phyloP scores from a whole-genome alignment of 345 rosid genomes.

The Rhodamnia argentea region DNA sequence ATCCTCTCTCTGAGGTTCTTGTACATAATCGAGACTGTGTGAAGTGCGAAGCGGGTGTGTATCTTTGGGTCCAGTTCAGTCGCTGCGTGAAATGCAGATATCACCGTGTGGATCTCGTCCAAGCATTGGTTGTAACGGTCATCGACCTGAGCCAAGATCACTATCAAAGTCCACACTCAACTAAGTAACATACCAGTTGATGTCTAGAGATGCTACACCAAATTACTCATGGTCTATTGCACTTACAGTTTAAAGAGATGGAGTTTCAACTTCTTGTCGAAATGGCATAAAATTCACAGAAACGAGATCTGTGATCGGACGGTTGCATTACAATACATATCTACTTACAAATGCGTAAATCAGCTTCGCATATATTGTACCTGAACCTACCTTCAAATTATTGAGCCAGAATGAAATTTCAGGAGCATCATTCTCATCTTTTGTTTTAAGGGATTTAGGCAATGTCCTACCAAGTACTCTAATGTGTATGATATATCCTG shows the following conservation, averaged over 20 bases:
- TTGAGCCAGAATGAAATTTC: background rate
- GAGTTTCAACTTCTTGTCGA: background rate
- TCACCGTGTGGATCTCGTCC: conserved; percentile 85
- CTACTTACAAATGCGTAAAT: background rate
- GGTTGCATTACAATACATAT: background rate
- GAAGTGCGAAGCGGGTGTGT: conserved; percentile 75
- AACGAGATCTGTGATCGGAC: background rate
- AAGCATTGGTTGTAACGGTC: conserved; percentile 69
- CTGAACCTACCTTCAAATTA: background rate
- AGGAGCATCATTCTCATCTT: background rate
- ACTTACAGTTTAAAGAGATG: background rate
- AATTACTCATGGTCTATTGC: background rate
- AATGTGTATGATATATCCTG: background rate
- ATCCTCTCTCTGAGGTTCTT: conserved; percentile 76
- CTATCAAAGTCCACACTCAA: background rate
- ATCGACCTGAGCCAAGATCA: conserved; percentile 49
- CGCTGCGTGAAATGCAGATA: conserved; percentile 94
- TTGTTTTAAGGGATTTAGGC: background rate
- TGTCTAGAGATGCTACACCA: background rate
- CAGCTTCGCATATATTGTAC: background rate
- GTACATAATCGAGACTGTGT: conserved; percentile 56
- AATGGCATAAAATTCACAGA: background rate
- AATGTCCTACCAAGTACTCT: background rate
- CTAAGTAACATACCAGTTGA: background rate
- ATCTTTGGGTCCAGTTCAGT: conserved; percentile 77